These are phyloP conservation scores for Pichia nakasei DNA, from an alignment of 805 yeast species.

Conservation along the genomic window DNA sequence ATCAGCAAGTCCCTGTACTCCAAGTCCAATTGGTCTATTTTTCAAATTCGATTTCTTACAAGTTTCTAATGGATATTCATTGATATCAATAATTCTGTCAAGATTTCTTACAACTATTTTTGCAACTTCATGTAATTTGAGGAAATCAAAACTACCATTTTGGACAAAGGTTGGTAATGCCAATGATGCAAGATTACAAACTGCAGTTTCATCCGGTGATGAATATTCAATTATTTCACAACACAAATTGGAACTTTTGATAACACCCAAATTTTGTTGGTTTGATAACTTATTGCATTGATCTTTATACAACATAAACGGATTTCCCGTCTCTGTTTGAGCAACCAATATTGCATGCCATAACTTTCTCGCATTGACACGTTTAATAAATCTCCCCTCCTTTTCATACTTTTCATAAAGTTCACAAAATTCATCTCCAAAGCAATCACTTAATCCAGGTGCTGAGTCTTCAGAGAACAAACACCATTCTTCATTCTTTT, in stretches of 20 bases:
- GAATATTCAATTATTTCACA: conserved; percentile 93
- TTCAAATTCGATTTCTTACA: conserved; percentile 70
- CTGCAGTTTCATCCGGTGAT: conserved; percentile 88
- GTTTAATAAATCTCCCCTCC: conserved; percentile 54
- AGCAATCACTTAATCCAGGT: conserved; percentile 74
- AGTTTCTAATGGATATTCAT: conserved; percentile 73
- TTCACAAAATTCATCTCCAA: conserved; percentile 74
- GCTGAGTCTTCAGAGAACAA: conserved; percentile 84
- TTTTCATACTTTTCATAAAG: conserved; percentile 66
- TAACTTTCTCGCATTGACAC: conserved; percentile 77
- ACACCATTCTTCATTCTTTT: conserved; percentile 73
- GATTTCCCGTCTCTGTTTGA: conserved; percentile 95
- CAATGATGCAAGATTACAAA: conserved; percentile 87
- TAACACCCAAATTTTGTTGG: conserved; percentile 86
- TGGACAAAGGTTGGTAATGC: conserved; percentile 73
- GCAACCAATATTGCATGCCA: conserved; percentile 88
- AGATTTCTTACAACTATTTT: conserved; percentile 74
- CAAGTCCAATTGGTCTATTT: conserved; percentile 92
- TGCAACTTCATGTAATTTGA: conserved; percentile 62
- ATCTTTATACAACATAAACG: conserved; percentile 91
- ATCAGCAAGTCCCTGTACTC: conserved; percentile 97
- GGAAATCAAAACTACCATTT: conserved; percentile 53
- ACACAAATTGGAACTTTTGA: conserved; percentile 89
- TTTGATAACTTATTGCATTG: conserved; percentile 81
- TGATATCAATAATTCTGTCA: conserved; percentile 76